Evolutionary conservation across 495 filamentous ascomycete genomes (phyloP), one percentile per base, ranked within the genome.

Genomic region (Tuber calosporum): DNA sequence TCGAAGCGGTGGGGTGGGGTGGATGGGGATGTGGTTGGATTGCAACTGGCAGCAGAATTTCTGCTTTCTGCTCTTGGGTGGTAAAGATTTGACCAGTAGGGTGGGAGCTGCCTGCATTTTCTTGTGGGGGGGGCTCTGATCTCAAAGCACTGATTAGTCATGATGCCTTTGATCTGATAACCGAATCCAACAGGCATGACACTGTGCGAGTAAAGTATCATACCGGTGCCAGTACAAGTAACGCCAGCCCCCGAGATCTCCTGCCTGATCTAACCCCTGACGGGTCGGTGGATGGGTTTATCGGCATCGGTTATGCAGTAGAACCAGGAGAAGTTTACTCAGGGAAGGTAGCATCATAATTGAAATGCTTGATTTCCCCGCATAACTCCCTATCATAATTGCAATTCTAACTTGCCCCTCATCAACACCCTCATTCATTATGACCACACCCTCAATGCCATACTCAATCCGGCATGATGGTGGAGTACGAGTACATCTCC

Each of bases 361-460:
- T 30, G 53, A 62, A 62, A 62, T 62, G 53, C 53, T 62, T 62
- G 53, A 62, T 62, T 30, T 8, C 53, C 26, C 53, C n/a, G 53
- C 53, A 62, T 30, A 26, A 30, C n/a, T 53, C 22, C 45, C 19
- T 62, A 30, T 30, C 26, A 62, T 30, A 62, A 62, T 62, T 62
- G 11, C 53, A 15, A 62, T 30, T 30, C n/a, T 5, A 26, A 30
- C n/a, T 30, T 26, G 5, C 26, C 45, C 45, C 45, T 53, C 45
- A 53, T 11, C 42, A 43, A 1, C 15, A 42, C 38, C 15, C 13
- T 48, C 20, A 53, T 53, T 2, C 22, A 2, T 53, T 53, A 7
- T 15, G 22, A 26, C 45, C 19, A 53, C 22, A 53, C 53, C 53
- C 53, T 62, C 53, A 15, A 7, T 26, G 30, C 17, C 53, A 26